Percentiles rank a stretch among this genome's conserved stretches.
phyloP scores from a whole-genome alignment of 495 filamentous ascomycete genomes.

The Sphaerosporella brunnea region DNA sequence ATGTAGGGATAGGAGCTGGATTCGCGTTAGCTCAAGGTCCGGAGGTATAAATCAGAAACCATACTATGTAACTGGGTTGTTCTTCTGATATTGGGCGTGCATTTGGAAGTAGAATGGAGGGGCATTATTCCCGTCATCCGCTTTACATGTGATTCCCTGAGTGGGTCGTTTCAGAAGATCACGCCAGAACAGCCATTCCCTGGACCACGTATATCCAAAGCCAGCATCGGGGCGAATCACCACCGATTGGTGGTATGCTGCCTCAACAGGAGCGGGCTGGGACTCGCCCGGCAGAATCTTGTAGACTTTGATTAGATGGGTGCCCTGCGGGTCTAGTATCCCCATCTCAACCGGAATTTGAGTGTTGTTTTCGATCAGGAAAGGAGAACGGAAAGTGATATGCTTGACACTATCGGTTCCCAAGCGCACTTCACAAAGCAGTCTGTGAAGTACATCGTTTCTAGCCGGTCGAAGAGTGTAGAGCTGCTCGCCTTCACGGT shows the following conservation, averaged over 20 bases:
- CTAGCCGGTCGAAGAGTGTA: conserved; percentile 74
- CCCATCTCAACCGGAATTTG: conserved; percentile 91
- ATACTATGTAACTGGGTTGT: conserved; percentile 58
- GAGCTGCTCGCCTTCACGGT: conserved; percentile 78
- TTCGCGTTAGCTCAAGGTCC: conserved; percentile 21
- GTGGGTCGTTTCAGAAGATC: conserved; percentile 72
- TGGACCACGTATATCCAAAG: conserved; percentile 91
- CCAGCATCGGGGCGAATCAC: conserved; percentile 77
- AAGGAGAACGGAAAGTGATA: conserved; percentile 84
- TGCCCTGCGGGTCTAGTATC: conserved; percentile 75
- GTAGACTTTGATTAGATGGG: conserved; percentile 89
- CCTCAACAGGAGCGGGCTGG: conserved; percentile 79
- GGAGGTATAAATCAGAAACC: not conserved
- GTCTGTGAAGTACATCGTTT: conserved; percentile 64
- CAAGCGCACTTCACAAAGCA: conserved; percentile 81
- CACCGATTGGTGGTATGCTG: conserved; percentile 74
- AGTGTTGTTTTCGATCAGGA: conserved; percentile 94
- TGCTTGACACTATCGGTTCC: conserved; percentile 91
- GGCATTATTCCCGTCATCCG: conserved; percentile 56
- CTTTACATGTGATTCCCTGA: conserved; percentile 66
- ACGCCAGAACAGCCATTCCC: conserved; percentile 75
- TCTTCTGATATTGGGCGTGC: conserved; percentile 58
- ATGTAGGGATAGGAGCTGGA: conserved; percentile 75
- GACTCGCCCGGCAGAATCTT: conserved; percentile 87
- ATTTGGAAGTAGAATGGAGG: conserved; percentile 93